Evolutionary conservation across 164 flowering plant species (phyloP), one percentile per base, ranked within the genome.

Genomic region (Pachysandra terminalis): DNA sequence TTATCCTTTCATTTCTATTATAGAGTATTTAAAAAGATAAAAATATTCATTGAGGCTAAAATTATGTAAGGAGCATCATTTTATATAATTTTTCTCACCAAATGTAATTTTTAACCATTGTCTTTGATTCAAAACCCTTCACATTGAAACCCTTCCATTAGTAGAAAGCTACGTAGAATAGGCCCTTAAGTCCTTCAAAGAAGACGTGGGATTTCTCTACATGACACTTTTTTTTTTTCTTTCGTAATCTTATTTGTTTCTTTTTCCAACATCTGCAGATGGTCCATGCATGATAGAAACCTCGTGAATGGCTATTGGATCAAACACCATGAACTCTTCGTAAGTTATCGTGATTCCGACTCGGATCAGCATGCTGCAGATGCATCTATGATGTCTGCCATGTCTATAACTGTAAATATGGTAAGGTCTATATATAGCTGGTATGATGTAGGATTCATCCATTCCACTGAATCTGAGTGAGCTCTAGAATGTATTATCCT

Each of bases 241-340:
- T 45, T 45, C 55, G 62, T 23, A 58, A 49, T 28, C 19, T 5
- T 32, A 19, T 23, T 48, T 22, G 19, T 35, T 14, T 58, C 41
- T 45, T 22, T 23, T 35, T 28, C 59, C 16, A 65, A 48, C 24
- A 24, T 13, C n/a, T 75, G 78, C 72, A 75, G 75, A 67, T 71
- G 74, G 58, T 68, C 59, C 66, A 52, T 26, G 78, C 69, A 57
- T 74, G 74, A 68, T 15, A 5, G 74, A 61, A 28, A 57, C 62
- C 14, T 19, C 49, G 24, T 17, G 56, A 40, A 57, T 21, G 14
- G 55, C 15, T 41, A 5, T 37, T 12, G 8, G 37, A 45, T 13
- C 22, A 22, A 40, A 40, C 27, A 19, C 3, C 22, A 41, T 25
- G 27, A 27, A 32, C 3, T 32, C 37, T 32, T 3, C 3, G 7